These are phyloP conservation scores for Globisporangium mamillatum DNA, from an alignment of 352 stramenopile genomes.

Conservation along the genomic window DNA sequence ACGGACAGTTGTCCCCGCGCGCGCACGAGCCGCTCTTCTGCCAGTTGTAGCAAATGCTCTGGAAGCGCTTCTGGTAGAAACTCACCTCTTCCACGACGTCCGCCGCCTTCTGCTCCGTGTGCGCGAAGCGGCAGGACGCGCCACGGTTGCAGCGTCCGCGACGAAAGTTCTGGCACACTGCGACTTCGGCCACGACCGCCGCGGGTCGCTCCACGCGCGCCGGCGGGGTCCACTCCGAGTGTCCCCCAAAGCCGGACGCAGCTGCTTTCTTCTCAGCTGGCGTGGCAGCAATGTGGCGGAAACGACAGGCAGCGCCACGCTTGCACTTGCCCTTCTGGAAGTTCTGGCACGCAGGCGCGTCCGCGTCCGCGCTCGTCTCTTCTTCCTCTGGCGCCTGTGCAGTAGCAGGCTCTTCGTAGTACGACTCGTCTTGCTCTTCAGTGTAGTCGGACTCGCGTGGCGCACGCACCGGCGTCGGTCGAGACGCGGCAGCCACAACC, in stretches of 20 bases:
- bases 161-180: slow-evolving; percentile 53
- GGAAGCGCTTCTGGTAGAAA: slow-evolving; percentile 61
- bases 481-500: neutral
- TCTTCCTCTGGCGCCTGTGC: slow-evolving; percentile 22
- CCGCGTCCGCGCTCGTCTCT: slow-evolving; percentile 37
- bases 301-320: slow-evolving; percentile 54
- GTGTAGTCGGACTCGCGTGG: slow-evolving; percentile 14
- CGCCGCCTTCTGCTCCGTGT: slow-evolving; percentile 27
- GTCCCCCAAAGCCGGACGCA: neutral
- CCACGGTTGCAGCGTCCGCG: slow-evolving; percentile 41
- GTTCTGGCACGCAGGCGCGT: slow-evolving; percentile 56
- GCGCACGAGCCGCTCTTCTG: slow-evolving; percentile 37
- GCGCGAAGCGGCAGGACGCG: slow-evolving; percentile 54
- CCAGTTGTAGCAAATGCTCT: slow-evolving; percentile 69
- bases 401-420: slow-evolving; percentile 5
- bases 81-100: slow-evolving; percentile 52
- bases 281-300: slow-evolving; percentile 42
- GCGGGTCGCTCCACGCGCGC: slow-evolving; percentile 36
- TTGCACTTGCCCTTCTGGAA: slow-evolving; percentile 74
- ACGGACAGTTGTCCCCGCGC: slow-evolving; percentile 44
- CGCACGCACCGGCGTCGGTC: slow-evolving; percentile 15
- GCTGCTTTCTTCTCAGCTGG: slow-evolving; percentile 15
- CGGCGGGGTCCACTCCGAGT: slow-evolving; percentile 19
- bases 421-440: neutral
- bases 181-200: slow-evolving; percentile 41